phyloP scores from a whole-genome alignment of 2,329 filamentous ascomycete species.

The Pseudopithomyces maydicus region DNA sequence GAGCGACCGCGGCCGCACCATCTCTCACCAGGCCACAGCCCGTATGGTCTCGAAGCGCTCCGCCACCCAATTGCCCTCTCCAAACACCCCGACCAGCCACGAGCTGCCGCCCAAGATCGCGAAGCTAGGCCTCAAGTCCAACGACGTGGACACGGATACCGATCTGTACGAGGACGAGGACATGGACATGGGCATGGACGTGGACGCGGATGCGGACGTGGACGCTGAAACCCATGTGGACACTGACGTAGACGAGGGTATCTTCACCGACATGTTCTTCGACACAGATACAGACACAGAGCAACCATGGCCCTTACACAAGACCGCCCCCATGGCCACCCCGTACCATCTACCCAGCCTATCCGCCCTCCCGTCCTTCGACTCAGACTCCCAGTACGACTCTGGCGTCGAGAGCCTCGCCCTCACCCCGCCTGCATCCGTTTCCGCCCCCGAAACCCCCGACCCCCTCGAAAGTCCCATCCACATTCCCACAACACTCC shows the following conservation, averaged over 20 bases:
- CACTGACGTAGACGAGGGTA: slow-evolving; percentile 22
- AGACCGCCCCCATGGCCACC: slow-evolving; percentile 26
- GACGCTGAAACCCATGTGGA: slow-evolving; percentile 15
- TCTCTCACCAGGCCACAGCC: slow-evolving; percentile 27
- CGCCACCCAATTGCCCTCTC: slow-evolving; percentile 43
- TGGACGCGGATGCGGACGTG: slow-evolving; percentile 10
- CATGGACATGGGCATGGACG: slow-evolving; percentile 18
- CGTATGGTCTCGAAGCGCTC: slow-evolving; percentile 43
- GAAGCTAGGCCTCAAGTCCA: slow-evolving; percentile 25
- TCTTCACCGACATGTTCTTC: slow-evolving; percentile 27
- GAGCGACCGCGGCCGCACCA: slow-evolving; percentile 33
- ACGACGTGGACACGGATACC: slow-evolving; percentile 19
- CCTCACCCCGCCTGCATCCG: slow-evolving; percentile 29
- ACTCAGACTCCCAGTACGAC: slow-evolving; percentile 24
- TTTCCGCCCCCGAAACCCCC: slow-evolving; percentile 6
- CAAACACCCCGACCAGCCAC: slow-evolving; percentile 37
- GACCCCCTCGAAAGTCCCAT: too few relatives aligned
- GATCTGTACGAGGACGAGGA: slow-evolving; percentile 21
- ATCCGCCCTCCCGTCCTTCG: slow-evolving; percentile 21
- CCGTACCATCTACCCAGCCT: too few relatives aligned
- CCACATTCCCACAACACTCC: slow-evolving; percentile 30
- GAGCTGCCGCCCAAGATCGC: slow-evolving; percentile 44
- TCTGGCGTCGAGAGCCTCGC: slow-evolving; percentile 33
- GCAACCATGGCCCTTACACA: slow-evolving; percentile 18
- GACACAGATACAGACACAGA: slow-evolving; percentile 17